Evolutionary conservation across 495 filamentous ascomycete species (phyloP).

Genomic region (Penicillium pulvis): DNA sequence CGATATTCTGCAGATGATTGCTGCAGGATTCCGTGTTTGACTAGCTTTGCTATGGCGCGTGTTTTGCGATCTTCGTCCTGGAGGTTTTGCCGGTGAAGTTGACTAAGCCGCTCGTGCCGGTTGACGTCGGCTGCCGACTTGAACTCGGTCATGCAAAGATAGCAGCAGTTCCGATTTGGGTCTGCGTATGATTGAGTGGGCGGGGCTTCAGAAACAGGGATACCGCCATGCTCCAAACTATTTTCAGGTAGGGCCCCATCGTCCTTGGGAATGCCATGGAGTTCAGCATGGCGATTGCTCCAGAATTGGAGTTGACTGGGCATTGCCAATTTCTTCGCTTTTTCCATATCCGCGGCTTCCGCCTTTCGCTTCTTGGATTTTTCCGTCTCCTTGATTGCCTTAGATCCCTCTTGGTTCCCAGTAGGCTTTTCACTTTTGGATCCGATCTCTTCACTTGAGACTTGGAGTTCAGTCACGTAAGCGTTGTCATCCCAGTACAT

Average conservation of each 20-base stretch:
- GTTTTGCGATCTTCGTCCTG: conserved; percentile 57
- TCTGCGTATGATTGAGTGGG: conserved; percentile 68
- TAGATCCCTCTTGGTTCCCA: conserved; percentile 43
- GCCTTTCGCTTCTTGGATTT: conserved; percentile 76
- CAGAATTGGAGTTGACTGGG: conserved; percentile 81
- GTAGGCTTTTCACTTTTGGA: conserved; percentile 34
- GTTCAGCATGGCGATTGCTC: conserved; percentile 82
- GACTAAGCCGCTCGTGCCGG: conserved; percentile 74
- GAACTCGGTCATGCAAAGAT: conserved; percentile 76
- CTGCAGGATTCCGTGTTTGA: conserved; percentile 42
- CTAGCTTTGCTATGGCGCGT: conserved; percentile 62
- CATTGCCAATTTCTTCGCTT: conserved; percentile 52
- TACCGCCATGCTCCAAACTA: conserved; percentile 12
- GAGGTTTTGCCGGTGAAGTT: conserved; percentile 72
- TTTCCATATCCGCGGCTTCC: conserved; percentile 42
- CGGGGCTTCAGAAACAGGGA: conserved; percentile 26
- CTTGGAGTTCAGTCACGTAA: conserved; percentile 67
- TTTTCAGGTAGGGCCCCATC: conserved; percentile 26
- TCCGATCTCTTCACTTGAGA: conserved; percentile 52
- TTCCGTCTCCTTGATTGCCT: conserved; percentile 50
- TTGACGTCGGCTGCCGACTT: conserved; percentile 67
- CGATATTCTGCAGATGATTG: conserved; percentile 59
- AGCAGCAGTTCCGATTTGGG: conserved; percentile 68
- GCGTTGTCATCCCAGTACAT: conserved; percentile 86
- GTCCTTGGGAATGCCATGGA: conserved; percentile 61